Evolutionary conservation across 768 basidiomycete species (phyloP), one percentile per base, ranked within the genome.

Genomic region (Tulasnella sp.): DNA sequence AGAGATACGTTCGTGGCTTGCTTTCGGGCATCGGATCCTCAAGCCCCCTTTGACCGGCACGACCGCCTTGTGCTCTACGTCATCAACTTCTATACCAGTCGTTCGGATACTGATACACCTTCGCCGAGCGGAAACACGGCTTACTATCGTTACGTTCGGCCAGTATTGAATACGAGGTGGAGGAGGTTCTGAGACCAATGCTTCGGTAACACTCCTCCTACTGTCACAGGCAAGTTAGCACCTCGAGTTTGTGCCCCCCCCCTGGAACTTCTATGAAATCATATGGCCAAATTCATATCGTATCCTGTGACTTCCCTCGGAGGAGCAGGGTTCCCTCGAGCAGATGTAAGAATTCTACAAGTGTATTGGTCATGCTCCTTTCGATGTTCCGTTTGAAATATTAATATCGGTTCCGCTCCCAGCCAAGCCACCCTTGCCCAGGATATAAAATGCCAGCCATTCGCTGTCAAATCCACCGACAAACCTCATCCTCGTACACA

Each of bases 41-140:
- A 93, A 37, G 88, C 94, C 35, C 97, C 97, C 0, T 99, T 99
- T 84, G 97, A 99, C 83, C 87, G 95, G 76, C 98, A 99, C 81
- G 97, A 99, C 83, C 99, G 98, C 97, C 84, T 94, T 72, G 91
- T 99, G 83, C 91, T 96, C 73, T 99, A 99, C 85, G 90, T 99
- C 78, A 98, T 99, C 82, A 98, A 99, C 85, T 99, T 99, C 85
- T 99, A 99, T 86, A 93, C 93, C 3, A 97, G 97, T 23, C 90
- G 89, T 44, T 37, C 61, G 48, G 86, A 84, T 67, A 82, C 85
- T 35, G 85, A 84, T 16, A 46, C 72, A 80, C 80, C 79, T 74
- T 81, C 89, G 16, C 82, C 86, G 0, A 83, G 86, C 35, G 87
- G 86, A 78, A 88, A 89, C 77, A 84, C 93, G 16, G 93, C 95